Base-by-base conservation (phyloP, 352 stramenopile genomes). In the Globisporangium acanthophoron region DNA sequence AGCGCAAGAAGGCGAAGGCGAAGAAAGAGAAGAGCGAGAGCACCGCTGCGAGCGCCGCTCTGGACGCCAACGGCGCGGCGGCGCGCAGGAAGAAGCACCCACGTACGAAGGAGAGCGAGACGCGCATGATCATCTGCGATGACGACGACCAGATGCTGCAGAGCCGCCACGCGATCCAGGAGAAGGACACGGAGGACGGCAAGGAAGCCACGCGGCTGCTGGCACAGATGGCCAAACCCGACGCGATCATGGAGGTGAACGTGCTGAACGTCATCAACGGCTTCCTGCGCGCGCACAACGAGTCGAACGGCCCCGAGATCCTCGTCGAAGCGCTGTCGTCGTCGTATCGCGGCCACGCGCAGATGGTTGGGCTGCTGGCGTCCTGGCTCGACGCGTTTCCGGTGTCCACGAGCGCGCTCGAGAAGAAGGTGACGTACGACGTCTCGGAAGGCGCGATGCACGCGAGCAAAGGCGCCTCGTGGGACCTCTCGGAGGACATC, bases 291-390 rank as follows among this genome's bases (percentile, higher is more conserved):
- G 77, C 79, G 12, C 80, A 95, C 59, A 87, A 79, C 2, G 83
- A 88, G 24, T 78, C 81, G 2, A 86, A 95, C 58, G 85, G 85
- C 6, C 85, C 85, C 5, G 85, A 95, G 59, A 88, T 95, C 48
- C 64, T 95, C 0, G 85, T 95, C 16, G 85, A 95, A 57, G 86
- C 90, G 45, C 71, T 95, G 8, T 95, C 85, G 48, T 88, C 80
- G 15, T 93, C 85, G 12, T 95, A 95, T 41, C 81, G 85, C 54
- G 85, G 85, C 5, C 84, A 95, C 60, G 82, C 85, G 8, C 82
- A 95, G 60, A 93, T 95, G 83, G 85, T 92, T n/a, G 76, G 78
- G 0, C 72, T 95, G 4, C 74, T 93, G n/a, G 82, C 80, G 5
- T 89, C 80, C 21, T 95, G 85, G 85, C 64, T 95, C 44, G 84